phyloP scores from a whole-genome alignment of 1,139 yeast genomes.

The Yamadazyma dendronema region DNA sequence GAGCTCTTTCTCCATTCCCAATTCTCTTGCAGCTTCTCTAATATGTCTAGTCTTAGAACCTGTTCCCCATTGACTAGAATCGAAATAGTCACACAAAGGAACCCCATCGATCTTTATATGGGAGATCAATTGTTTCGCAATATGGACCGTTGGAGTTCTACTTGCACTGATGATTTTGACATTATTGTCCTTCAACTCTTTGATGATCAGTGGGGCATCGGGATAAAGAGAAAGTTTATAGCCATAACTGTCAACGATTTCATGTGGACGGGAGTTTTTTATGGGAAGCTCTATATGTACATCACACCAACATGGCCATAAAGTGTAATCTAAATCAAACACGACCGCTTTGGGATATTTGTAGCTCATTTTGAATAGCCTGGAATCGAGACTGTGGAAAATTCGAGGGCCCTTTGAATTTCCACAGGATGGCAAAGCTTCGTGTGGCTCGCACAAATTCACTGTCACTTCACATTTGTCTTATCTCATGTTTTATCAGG shows the following conservation, averaged over 20 bases:
- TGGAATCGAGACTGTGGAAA: neutral
- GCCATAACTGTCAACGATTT: slow-evolving; percentile 46
- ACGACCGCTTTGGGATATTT: slow-evolving; percentile 61
- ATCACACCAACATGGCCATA: slow-evolving; percentile 72
- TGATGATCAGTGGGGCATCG: slow-evolving; percentile 60
- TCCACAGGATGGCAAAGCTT: neutral
- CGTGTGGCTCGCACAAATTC: neutral
- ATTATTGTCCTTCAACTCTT: slow-evolving; percentile 37
- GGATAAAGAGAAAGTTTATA: slow-evolving; percentile 50
- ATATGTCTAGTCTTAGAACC: slow-evolving; percentile 66
- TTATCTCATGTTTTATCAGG: neutral
- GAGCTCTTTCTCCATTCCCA: slow-evolving; percentile 40
- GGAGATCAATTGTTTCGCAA: slow-evolving; percentile 57
- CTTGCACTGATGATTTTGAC: slow-evolving; percentile 63
- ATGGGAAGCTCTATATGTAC: slow-evolving; percentile 62
- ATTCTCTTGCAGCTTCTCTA: slow-evolving; percentile 40
- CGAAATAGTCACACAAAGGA: slow-evolving; percentile 49
- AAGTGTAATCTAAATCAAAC: slow-evolving; percentile 72
- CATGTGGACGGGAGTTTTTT: slow-evolving; percentile 20
- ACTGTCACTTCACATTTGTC: neutral
- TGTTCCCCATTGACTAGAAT: slow-evolving; percentile 63
- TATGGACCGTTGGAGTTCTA: slow-evolving; percentile 60
- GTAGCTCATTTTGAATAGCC: slow-evolving; percentile 4
- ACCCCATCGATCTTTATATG: slow-evolving; percentile 44
- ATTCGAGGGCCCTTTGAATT: no score